These are phyloP conservation scores for Lipomyces yarrowii DNA, from an alignment of 1,139 yeast species.

Conservation along the genomic window DNA sequence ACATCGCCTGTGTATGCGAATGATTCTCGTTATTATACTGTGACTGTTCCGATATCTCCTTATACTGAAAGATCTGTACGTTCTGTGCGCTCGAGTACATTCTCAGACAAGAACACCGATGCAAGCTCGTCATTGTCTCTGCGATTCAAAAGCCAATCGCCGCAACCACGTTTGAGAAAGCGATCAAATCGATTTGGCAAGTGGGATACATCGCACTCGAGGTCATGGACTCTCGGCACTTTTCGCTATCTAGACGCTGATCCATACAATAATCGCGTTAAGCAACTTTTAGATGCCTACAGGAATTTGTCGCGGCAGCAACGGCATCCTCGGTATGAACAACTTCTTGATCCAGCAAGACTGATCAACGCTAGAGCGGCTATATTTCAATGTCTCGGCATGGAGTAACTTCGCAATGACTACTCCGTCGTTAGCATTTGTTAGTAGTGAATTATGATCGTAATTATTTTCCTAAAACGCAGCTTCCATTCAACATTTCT, in stretches of 20 bases:
- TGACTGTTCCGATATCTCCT: not conserved
- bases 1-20: not conserved
- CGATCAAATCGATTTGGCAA: not conserved
- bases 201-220: not conserved
- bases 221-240: not conserved
- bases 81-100: not conserved
- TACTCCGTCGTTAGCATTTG: too few relatives aligned
- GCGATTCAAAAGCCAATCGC: not conserved
- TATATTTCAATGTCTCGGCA: not conserved
- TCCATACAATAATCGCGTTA: slow-evolving; percentile 17
- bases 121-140: not conserved
- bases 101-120: not conserved
- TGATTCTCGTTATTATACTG: not conserved
- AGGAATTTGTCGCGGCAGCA: slow-evolving; percentile 4
- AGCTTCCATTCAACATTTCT: too few relatives aligned
- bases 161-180: not conserved
- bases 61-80: not conserved
- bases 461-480: too few relatives aligned
- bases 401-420: not conserved
- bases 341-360: slow-evolving; percentile 4
- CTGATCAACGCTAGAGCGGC: not conserved
- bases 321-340: slow-evolving; percentile 17
- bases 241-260: slow-evolving; percentile 11
- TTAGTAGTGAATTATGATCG: too few relatives aligned
- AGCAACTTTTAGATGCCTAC: slow-evolving; percentile 17